Evolutionary conservation across 1,284 basidiomycete species (phyloP).

Genomic region (Retiboletus flavoniger): DNA sequence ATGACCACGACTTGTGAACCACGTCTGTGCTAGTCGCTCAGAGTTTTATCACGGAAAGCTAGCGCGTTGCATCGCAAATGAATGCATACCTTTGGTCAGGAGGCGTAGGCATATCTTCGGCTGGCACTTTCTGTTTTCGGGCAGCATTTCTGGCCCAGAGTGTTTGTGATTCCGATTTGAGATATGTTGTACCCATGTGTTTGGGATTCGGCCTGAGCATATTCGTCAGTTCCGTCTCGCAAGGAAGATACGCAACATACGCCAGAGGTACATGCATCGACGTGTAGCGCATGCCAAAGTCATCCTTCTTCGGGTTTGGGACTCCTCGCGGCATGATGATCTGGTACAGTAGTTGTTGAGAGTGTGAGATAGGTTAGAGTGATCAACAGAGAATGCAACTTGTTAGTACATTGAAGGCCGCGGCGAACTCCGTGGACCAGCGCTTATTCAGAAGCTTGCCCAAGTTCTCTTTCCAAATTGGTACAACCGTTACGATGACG

Average conservation of each 20-base stretch:
- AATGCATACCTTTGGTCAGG: slow-evolving; percentile 44
- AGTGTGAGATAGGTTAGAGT: background rate
- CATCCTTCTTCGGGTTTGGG: slow-evolving; percentile 74
- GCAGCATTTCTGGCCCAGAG: slow-evolving; percentile 69
- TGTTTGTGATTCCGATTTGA: slow-evolving; percentile 67
- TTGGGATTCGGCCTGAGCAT: slow-evolving; percentile 66
- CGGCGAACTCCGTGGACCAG: background rate
- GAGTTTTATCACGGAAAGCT: slow-evolving; percentile 20
- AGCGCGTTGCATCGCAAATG: slow-evolving; percentile 2
- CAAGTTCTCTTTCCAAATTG: slow-evolving; percentile 16
- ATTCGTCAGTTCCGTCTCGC: slow-evolving; percentile 15
- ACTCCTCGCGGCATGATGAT: slow-evolving; percentile 71
- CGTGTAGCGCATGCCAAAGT: slow-evolving; percentile 75
- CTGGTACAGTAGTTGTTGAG: slow-evolving; percentile 5
- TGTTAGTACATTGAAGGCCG: background rate
- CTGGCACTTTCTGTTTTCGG: slow-evolving; percentile 44
- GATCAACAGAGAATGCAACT: background rate
- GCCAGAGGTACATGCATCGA: slow-evolving; percentile 75
- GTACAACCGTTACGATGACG: slow-evolving; percentile 5
- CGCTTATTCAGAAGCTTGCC: background rate
- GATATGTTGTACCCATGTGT: slow-evolving; percentile 68
- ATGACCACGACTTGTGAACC: slow-evolving; percentile 84
- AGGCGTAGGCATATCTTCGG: slow-evolving; percentile 39
- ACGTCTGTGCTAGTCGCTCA: slow-evolving; percentile 46
- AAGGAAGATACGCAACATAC: slow-evolving; percentile 42